A percentile compares a stretch with the other conserved stretches of the same genome.
Conservation (phyloP, 768 basidiomycete genomes). For the Pleurotus sapidus region DNA sequence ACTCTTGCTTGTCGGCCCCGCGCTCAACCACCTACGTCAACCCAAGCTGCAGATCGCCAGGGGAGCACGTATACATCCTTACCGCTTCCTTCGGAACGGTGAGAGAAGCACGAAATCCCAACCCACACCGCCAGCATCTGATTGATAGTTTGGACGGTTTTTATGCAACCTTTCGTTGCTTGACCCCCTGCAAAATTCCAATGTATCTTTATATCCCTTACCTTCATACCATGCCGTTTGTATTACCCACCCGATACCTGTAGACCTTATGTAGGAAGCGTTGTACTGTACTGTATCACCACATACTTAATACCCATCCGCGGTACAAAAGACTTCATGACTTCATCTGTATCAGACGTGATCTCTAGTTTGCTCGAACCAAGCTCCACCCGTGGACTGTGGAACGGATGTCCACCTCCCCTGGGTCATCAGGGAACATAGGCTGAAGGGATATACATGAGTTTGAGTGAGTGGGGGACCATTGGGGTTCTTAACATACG, state of each 20-base stretch:
- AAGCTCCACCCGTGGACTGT: constrained; percentile 87
- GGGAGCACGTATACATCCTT: constrained; percentile 55
- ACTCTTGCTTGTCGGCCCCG: constrained; percentile 49
- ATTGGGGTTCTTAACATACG: constrained; percentile 33
- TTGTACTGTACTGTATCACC: too few species aligned
- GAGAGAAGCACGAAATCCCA: not conserved
- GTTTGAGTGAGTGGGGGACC: not conserved
- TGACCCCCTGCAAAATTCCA: too few species aligned
- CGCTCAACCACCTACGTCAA: constrained; percentile 43
- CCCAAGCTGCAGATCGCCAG: constrained; percentile 36
- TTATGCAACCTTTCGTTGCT: too few species aligned
- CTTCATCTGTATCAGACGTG: too few species aligned
- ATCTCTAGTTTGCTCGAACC: constrained; percentile 18
- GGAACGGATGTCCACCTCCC: constrained; percentile 70
- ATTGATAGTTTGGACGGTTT: too few species aligned
- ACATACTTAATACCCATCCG: too few species aligned
- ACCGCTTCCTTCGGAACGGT: constrained; percentile 35
- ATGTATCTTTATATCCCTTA: too few species aligned
- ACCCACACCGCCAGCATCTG: too few species aligned
- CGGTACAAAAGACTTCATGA: too few species aligned
- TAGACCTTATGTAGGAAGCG: too few species aligned
- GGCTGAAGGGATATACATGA: constrained; percentile 40
- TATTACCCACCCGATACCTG: too few species aligned
- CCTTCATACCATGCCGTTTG: too few species aligned
- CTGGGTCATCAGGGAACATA: constrained; percentile 89